phyloP scores from a whole-genome alignment of 176 grass and related monocot genomes.

The Cenchrus purpureus region DNA sequence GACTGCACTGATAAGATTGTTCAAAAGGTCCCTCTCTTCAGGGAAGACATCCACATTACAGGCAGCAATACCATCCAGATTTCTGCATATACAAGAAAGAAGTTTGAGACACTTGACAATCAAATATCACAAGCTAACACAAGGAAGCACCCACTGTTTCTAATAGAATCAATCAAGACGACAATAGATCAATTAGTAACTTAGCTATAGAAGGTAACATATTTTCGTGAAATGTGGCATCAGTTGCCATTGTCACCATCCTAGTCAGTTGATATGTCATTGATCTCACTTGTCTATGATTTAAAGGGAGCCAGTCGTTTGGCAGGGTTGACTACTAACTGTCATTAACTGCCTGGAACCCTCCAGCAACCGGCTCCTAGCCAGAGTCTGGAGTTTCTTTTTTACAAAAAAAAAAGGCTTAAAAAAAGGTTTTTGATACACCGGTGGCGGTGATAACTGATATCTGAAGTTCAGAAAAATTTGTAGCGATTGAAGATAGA shows the following conservation, averaged over 20 bases:
- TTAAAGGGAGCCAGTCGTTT: neutral
- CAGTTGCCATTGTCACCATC: no score
- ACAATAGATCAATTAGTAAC: slow-evolving; percentile 17
- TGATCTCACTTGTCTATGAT: neutral
- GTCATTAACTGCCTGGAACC: neutral
- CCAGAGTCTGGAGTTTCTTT: no score
- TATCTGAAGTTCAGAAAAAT: slow-evolving; percentile 9
- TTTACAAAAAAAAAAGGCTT: no score
- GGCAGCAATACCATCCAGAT: slow-evolving; percentile 63
- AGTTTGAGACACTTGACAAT: slow-evolving; percentile 27
- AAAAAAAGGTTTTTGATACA: no score
- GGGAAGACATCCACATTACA: slow-evolving; percentile 56
- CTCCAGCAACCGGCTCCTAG: neutral
- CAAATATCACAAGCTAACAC: slow-evolving; percentile 23
- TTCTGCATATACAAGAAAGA: slow-evolving; percentile 59
- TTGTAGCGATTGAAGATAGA: neutral
- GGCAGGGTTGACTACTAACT: neutral
- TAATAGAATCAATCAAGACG: neutral
- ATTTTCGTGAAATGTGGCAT: slow-evolving; percentile 23
- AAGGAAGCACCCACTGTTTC: slow-evolving; percentile 15
- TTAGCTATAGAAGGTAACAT: slow-evolving; percentile 26
- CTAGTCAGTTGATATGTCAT: neutral
- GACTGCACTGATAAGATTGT: slow-evolving; percentile 68
- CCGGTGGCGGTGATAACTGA: neutral
- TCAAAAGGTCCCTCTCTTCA: slow-evolving; percentile 78